phyloP scores from a whole-genome alignment of 371 early-diverging fungal species.

The Conidiobolus incongruus region DNA sequence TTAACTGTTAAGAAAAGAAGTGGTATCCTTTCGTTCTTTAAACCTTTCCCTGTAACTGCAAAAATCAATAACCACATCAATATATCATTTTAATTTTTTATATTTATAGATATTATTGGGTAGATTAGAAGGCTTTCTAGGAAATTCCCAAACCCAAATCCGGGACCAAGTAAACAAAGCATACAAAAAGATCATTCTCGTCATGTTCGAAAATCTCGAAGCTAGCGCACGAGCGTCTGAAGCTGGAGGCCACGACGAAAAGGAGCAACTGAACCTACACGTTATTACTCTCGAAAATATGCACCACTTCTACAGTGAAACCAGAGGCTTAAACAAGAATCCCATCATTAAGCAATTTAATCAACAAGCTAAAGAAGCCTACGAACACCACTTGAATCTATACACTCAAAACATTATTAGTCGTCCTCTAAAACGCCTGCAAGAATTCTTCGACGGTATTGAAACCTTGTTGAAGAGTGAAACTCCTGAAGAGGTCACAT shows the following conservation, averaged over 20 bases:
- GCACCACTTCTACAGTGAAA: conserved; percentile 65
- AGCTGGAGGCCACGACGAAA: conserved; percentile 50
- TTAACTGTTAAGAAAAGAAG: conserved; percentile 62
- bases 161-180: conserved; percentile 49
- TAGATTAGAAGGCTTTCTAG: conserved; percentile 34
- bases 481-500: conserved; percentile 60
- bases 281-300: conserved; percentile 78
- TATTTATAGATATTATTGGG: conserved; percentile 36
- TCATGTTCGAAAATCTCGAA: conserved; percentile 78
- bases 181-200: conserved; percentile 57
- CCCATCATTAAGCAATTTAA: conserved; percentile 39
- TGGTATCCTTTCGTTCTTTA: conserved; percentile 68
- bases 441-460: conserved; percentile 92
- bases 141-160: conserved; percentile 29
- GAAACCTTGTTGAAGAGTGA: conserved; percentile 51
- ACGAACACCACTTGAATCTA: conserved; percentile 54
- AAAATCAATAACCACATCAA: neutral
- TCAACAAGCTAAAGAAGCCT: conserved; percentile 66
- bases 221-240: conserved; percentile 54
- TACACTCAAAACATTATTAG: conserved; percentile 73
- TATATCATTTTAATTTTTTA: neutral
- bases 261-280: conserved; percentile 76
- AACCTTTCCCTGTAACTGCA: conserved; percentile 54
- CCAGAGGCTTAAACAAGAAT: conserved; percentile 38
- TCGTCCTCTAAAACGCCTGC: conserved; percentile 44